Base-by-base conservation (phyloP, 2,329 filamentous ascomycete genomes). In the Hypoxylon sp. region DNA sequence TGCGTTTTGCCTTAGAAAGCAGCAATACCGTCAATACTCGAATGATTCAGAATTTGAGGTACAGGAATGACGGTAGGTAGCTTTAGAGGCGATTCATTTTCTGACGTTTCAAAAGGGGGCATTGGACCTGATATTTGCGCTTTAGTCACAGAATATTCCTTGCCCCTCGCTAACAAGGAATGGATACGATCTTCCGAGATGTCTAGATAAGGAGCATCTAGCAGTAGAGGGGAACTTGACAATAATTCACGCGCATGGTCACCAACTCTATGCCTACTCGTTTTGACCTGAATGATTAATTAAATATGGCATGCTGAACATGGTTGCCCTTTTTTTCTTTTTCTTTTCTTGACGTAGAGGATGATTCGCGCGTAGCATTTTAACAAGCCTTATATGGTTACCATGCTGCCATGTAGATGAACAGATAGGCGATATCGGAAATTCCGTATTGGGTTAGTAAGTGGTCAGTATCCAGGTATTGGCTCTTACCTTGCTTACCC, bases 161-260 rank as follows among this genome's bases (percentile, higher is more conserved):
- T 69, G 54, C 65, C 64, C 48, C 42, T 64, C 42, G 33, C 58
- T 58, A 56, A 55, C 51, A 50, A 64, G 68, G 61, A 62, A 62
- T 69, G 56, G 48, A 60, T 53, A 40, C 57, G 44, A 70, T 71
- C 57, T 71, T 68, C 69, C 61, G 49, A 63, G 57, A 70, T 70
- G 73, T 70, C 69, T 74, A 73, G 72, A 72, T 72, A 64, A 69
- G 73, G 58, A 64, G 60, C 73, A 74, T 72, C 71, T 76, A 75
- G 74, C 68, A 72, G 56, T 69, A 71, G 68, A 73, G 63, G 68
- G 66, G 75, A 70, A 70, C 61, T 65, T 71, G 37, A 66, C 57
- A 62, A 68, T 68, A 69, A 67, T 42, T 48, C 51, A 69, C 54
- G 59, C 51, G 55, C 64, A 67, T 69, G 57, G 49, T 50, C 20